Percentiles rank a stretch among this genome's conserved stretches.
These are phyloP conservation scores for Pseudomassariella vexata DNA, from an alignment of 2,329 filamentous ascomycete species.

Conservation along the genomic window DNA sequence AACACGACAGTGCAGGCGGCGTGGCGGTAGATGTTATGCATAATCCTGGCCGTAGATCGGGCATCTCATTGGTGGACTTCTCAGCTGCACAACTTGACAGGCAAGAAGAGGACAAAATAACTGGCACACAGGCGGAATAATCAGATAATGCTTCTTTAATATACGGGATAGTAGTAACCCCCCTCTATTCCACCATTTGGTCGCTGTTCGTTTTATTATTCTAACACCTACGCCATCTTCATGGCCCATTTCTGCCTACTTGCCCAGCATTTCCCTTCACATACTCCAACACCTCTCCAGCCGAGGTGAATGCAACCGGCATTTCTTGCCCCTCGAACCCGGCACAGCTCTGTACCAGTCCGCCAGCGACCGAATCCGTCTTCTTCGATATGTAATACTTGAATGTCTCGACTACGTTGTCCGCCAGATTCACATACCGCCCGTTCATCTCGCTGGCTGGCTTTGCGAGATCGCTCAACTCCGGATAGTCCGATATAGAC, in stretches of 20 bases:
- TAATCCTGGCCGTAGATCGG: no score
- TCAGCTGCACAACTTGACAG: no score
- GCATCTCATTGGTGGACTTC: no score
- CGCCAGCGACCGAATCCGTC: conserved; percentile 9
- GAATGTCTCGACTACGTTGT: conserved; percentile 9
- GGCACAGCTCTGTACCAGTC: conserved; percentile 9
- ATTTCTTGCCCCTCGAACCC: conserved; percentile 10
- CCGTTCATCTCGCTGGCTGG: conserved; percentile 8
- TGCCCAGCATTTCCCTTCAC: conserved; percentile 13
- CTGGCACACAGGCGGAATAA: no score
- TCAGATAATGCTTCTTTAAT: no score
- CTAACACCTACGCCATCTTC: no score
- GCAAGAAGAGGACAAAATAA: no score
- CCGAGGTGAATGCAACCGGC: conserved; percentile 7
- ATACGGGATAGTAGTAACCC: no score
- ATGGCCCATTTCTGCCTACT: conserved; percentile 3
- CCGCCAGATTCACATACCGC: conserved; percentile 9
- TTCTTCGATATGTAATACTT: conserved; percentile 8
- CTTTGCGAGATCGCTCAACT: conserved; percentile 2
- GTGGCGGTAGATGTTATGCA: no score
- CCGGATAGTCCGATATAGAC: neutral
- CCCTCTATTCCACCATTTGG: no score
- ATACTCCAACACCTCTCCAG: conserved; percentile 11
- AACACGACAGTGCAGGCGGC: no score
- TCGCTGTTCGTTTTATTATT: no score